These are phyloP conservation scores for Limnomonas spitsbergensis DNA, from an alignment of 139 green algal genomes.

Conservation along the genomic window DNA sequence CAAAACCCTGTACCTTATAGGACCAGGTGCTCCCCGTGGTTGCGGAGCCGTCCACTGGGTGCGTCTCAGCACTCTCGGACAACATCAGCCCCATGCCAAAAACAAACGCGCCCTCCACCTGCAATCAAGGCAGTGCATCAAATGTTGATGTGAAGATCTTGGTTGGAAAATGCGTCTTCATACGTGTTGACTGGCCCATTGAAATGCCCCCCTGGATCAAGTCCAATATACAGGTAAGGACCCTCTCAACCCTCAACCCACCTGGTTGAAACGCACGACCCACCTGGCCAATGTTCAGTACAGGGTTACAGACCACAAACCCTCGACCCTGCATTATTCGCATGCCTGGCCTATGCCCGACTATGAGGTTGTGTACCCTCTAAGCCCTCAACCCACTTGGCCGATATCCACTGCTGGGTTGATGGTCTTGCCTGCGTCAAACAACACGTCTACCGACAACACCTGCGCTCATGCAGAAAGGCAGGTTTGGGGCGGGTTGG, in stretches of 20 bases:
- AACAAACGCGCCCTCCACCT: conserved; percentile 39
- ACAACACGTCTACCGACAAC: conserved; percentile 51
- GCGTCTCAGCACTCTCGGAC: not conserved
- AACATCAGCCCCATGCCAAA: conserved; percentile 35
- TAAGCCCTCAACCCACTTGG: conserved; percentile 36
- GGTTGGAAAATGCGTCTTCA: not conserved
- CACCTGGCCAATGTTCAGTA: too few species aligned
- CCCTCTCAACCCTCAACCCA: too few species aligned
- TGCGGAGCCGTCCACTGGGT: not conserved
- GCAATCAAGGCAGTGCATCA: not conserved
- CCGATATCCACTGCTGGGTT: conserved; percentile 68
- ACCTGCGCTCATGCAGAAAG: conserved; percentile 20
- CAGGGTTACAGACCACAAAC: too few species aligned
- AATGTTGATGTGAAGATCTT: not conserved
- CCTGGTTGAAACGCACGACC: too few species aligned
- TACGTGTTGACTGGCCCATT: too few species aligned
- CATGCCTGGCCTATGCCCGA: too few species aligned
- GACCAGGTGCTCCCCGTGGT: conserved; percentile 31
- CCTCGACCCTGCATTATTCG: too few species aligned
- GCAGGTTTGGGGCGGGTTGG: not conserved
- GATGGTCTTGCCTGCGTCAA: conserved; percentile 53
- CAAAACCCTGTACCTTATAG: conserved; percentile 37
- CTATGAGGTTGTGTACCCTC: too few species aligned
- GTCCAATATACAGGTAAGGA: too few species aligned
- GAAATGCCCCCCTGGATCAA: too few species aligned